Evolutionary conservation across 305 asterid genomes (phyloP).

Genomic region (Coffea humblotiana): DNA sequence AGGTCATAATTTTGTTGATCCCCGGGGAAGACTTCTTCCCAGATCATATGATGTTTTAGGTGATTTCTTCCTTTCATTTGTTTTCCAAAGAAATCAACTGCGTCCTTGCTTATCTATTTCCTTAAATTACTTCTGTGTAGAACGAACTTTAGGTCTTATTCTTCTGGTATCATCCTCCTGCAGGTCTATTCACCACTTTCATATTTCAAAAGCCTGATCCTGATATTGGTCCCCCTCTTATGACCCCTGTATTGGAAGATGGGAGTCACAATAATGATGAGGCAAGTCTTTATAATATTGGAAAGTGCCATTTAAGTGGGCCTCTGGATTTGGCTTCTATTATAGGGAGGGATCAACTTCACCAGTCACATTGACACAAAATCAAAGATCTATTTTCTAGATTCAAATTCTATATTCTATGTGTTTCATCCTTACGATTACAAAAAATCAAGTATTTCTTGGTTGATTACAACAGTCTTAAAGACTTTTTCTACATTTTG

Average conservation of each 20-base stretch:
- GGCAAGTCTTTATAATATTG: conserved; percentile 52
- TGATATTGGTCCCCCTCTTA: conserved; percentile 85
- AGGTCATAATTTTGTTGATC: conserved; percentile 75
- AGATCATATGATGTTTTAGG: conserved; percentile 86
- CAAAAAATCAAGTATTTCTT: no score
- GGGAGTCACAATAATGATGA: conserved; percentile 64
- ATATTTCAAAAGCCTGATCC: conserved; percentile 94
- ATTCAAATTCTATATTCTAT: no score
- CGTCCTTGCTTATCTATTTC: conserved; percentile 10
- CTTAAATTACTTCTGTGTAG: not conserved
- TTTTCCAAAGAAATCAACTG: conserved; percentile 1
- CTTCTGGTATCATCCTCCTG: conserved; percentile 22
- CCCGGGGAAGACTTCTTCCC: conserved; percentile 84
- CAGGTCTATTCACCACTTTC: conserved; percentile 90
- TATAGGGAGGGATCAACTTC: not conserved
- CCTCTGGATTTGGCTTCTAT: not conserved
- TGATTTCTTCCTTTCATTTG: conserved; percentile 28
- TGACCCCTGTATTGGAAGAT: conserved; percentile 73
- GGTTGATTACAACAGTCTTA: no score
- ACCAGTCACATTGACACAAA: not conserved
- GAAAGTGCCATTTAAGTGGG: conserved; percentile 17
- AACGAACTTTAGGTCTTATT: not conserved
- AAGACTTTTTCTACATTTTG: not conserved
- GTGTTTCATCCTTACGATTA: no score
- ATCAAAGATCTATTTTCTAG: not conserved